Evolutionary conservation across 2,329 filamentous ascomycete species (phyloP).

Genomic region (Trichoderma oligosporum): DNA sequence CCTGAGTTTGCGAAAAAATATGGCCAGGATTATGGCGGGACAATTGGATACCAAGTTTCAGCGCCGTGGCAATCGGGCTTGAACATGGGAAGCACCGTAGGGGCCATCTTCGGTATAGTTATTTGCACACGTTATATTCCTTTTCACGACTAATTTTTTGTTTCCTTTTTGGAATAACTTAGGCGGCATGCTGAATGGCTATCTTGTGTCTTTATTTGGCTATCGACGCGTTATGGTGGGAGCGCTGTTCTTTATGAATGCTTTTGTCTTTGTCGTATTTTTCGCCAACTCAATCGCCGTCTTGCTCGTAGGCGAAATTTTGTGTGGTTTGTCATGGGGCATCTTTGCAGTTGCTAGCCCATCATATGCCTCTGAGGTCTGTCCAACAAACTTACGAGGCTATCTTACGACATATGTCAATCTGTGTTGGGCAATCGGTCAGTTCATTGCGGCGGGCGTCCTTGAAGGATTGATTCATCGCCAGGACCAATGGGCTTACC

Average conservation of each 20-base stretch:
- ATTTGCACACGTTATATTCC: conserved; percentile 21
- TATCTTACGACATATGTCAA: conserved; percentile 46
- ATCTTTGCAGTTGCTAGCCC: conserved; percentile 43
- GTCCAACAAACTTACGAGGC: conserved; percentile 37
- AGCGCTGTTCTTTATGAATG: conserved; percentile 27
- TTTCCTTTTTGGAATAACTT: conserved; percentile 28
- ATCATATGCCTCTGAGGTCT: conserved; percentile 47
- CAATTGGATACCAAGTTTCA: conserved; percentile 36
- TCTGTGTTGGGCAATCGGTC: conserved; percentile 46
- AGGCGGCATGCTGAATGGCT: conserved; percentile 15
- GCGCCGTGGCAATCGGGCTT: conserved; percentile 50
- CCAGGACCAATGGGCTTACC: conserved; percentile 42
- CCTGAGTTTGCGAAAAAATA: conserved; percentile 23
- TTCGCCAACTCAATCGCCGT: conserved; percentile 39
- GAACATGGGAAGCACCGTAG: conserved; percentile 42
- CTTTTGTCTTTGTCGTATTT: conserved; percentile 46
- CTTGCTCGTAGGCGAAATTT: conserved; percentile 41
- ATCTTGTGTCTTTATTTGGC: conserved; percentile 31
- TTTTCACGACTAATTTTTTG: not conserved
- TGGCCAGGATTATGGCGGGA: conserved; percentile 11
- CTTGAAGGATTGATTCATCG: conserved; percentile 28
- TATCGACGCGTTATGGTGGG: conserved; percentile 43
- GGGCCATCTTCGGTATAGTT: conserved; percentile 43
- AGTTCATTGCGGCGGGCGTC: conserved; percentile 40
- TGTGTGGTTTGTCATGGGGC: conserved; percentile 46